These are phyloP conservation scores for Typha latifolia DNA, from an alignment of 176 grass and related monocot species.

Conservation along the genomic window DNA sequence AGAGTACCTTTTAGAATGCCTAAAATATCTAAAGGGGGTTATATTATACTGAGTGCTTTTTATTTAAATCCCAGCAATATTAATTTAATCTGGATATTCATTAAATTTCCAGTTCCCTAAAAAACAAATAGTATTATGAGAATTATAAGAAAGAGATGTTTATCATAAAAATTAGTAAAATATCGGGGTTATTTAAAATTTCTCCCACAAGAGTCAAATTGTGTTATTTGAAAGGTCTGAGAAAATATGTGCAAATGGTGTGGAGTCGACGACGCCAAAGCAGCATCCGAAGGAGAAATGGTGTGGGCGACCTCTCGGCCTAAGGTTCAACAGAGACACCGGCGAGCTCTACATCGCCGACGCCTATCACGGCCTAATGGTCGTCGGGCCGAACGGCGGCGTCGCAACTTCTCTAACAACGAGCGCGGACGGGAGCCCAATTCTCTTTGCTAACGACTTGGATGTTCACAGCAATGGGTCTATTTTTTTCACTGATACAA, in stretches of 20 bases:
- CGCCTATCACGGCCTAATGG: constrained; percentile 75
- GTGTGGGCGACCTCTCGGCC: constrained; percentile 78
- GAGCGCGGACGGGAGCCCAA: constrained; percentile 36
- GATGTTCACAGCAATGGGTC: constrained; percentile 81
- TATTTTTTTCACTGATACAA: constrained; percentile 86
- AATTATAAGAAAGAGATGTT: too few species aligned
- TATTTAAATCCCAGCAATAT: too few species aligned
- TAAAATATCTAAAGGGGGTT: too few species aligned
- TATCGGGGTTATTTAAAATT: too few species aligned
- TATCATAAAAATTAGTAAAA: too few species aligned
- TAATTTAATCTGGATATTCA: too few species aligned
- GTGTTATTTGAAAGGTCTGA: constrained; percentile 33
- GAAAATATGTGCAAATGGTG: constrained; percentile 48
- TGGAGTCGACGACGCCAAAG: constrained; percentile 46
- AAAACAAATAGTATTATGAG: too few species aligned
- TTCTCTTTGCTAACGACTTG: constrained; percentile 83
- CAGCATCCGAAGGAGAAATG: constrained; percentile 59
- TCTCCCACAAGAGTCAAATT: too few species aligned
- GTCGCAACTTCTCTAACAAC: constrained; percentile 44
- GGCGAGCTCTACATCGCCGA: constrained; percentile 78
- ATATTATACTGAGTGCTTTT: too few species aligned
- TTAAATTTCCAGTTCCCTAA: too few species aligned
- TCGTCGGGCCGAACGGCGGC: constrained; percentile 40
- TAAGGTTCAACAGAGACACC: constrained; percentile 52
- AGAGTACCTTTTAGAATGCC: too few species aligned